Base-by-base conservation (phyloP, 345 rosid genomes). In the Gynandropsis gynandra region DNA sequence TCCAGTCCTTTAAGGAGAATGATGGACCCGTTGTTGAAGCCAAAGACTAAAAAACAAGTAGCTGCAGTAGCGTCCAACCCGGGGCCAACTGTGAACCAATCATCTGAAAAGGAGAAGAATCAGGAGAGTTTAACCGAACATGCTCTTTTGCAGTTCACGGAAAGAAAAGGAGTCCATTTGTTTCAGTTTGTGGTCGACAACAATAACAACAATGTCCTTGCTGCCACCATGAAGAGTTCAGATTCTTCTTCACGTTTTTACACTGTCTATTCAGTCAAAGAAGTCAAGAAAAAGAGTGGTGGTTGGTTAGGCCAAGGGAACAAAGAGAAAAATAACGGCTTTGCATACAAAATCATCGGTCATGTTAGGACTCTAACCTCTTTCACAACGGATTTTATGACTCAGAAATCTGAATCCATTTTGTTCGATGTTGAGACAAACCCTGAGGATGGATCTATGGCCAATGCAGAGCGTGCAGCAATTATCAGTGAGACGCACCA, bases 1-100 rank as follows among this genome's bases (percentile, higher is more conserved):
- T 77, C 96, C 42, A 89, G 96, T 64, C 81, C 96, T 24, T 33
- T 84, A 41, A 63, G 80, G 68, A 79, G 88, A 56, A 53, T 81
- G 27, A 56, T 81, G 31, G 81, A 81, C 34, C 94, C 89, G 1
- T 44, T 87, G 14, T 59, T 76, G 47, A 77, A 66, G 72, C 66
- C 76, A 19, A 80, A 55, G 62, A 59, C 77, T 41, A 79, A 66
- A 54, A 59, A 51, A 7, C 74, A 75, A 15, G 29, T 10, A 7
- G 67, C 70, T 63, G 71, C 65, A 53, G 76, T 59, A 64, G 58
- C 38, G 55, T 70, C 61, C 46, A 62, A 27, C 12, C 4, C 20
- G 32, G 51, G 10, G 31, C 33, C 21, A 53, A 54, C 55, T 38
- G 42, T 10, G 35, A 37, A 67, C 72, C 40, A 58, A 45, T 50